Evolutionary conservation across 164 flowering plant species (phyloP).

Genomic region (Kalanchoe fedtschenkoi): DNA sequence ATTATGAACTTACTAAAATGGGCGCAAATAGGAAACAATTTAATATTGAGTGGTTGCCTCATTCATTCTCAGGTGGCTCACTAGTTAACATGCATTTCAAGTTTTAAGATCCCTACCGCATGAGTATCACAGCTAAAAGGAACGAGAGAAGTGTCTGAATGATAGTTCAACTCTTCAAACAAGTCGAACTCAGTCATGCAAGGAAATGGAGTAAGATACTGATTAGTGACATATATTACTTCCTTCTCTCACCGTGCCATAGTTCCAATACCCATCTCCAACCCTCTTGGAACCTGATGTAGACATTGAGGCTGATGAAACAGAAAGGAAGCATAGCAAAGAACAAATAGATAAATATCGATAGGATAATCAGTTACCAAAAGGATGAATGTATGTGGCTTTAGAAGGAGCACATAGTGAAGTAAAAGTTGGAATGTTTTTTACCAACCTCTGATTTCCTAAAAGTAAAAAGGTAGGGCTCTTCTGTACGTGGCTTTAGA

Average conservation of each 20-base stretch:
- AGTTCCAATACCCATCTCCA: slow-evolving; percentile 94
- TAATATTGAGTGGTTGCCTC: not conserved
- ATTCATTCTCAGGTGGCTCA: not conserved
- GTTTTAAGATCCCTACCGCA: not conserved
- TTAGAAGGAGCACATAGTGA: too few relatives aligned
- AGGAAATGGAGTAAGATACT: slow-evolving; percentile 58
- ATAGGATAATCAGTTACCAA: not conserved
- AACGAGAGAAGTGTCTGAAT: slow-evolving; percentile 45
- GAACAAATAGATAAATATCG: not conserved
- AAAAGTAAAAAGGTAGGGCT: slow-evolving; percentile 76
- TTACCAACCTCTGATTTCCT: slow-evolving; percentile 77
- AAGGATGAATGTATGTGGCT: not conserved
- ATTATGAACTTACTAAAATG: not conserved
- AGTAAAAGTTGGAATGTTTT: not conserved
- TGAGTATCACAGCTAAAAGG: not conserved
- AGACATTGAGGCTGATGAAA: not conserved
- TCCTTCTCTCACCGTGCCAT: slow-evolving; percentile 89
- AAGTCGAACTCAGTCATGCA: slow-evolving; percentile 40
- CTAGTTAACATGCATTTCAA: not conserved
- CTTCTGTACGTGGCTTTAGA: slow-evolving; percentile 49
- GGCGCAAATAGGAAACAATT: not conserved
- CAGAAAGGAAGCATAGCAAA: not conserved
- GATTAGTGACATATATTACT: slow-evolving; percentile 51
- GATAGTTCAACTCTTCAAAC: slow-evolving; percentile 77
- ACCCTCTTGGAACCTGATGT: slow-evolving; percentile 89